Evolutionary conservation across 2,329 filamentous ascomycete genomes (phyloP).

Genomic region (Pseudocercospora crystallina): DNA sequence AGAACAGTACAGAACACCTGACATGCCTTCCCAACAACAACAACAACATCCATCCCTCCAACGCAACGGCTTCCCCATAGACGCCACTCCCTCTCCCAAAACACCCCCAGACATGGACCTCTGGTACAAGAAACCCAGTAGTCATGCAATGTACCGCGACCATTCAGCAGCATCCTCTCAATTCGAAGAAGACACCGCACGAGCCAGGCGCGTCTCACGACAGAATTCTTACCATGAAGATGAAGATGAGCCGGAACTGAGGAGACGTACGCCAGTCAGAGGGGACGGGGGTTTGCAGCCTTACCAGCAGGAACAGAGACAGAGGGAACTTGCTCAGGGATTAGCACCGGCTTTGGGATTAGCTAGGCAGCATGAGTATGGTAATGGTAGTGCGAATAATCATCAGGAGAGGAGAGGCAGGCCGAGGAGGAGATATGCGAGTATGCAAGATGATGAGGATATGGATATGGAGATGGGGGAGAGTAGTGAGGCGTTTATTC

Average conservation of each 20-base stretch:
- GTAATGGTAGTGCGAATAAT: neutral
- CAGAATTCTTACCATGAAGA: neutral
- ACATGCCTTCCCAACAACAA: neutral
- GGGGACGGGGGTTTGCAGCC: neutral
- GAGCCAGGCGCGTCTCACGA: conserved; percentile 1
- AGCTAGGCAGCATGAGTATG: neutral
- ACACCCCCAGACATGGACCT: neutral
- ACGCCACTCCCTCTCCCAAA: conserved; percentile 1
- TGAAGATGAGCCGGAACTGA: neutral
- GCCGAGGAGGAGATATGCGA: conserved; percentile 1
- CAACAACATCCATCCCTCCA: neutral
- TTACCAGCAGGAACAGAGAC: no score
- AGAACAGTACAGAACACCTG: no score
- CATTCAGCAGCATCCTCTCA: neutral
- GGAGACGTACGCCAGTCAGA: neutral
- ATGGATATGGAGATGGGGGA: no score
- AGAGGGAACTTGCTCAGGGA: no score
- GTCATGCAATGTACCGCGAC: neutral
- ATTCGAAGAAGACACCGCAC: conserved; percentile 8
- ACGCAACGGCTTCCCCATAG: neutral
- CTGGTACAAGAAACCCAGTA: neutral
- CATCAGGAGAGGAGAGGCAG: conserved; percentile 4
- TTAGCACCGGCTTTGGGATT: neutral
- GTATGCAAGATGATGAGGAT: neutral
- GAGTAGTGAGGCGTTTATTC: no score